Evolutionary conservation across 176 grass and related monocot species (phyloP), one percentile per base, ranked within the genome.

Genomic region (Miscanthus lutarioriparius): DNA sequence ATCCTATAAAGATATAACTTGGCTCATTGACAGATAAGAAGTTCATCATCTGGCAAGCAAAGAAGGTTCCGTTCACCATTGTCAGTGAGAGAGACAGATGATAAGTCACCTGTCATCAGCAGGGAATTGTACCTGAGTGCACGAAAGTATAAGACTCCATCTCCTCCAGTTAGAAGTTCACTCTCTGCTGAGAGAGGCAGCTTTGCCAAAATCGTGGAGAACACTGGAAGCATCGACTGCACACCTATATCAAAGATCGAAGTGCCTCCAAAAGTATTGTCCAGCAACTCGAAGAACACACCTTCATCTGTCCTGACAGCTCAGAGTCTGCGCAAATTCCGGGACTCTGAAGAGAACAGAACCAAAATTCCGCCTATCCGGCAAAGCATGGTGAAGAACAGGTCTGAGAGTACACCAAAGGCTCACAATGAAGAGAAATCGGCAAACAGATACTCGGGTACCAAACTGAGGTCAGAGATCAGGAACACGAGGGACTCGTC

Each of bases 31-130:
- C 85, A 94, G 92, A 71, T 81, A 41, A 86, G 85, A 81, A 90
- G 90, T 32, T 86, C 85, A 26, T 94, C 90, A n/a, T 94, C 87
- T 27, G 90, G 90, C 41, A 92, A 92, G 51, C 90, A 92, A 64
- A 91, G 87, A 86, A 87, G 87, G 81, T 86, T 87, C n/a, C 74
- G 82, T 8, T 93, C 94, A 75, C 83, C 89, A 15, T 64, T 97
- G 36, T 79, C 79, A 10, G 43, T 79, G 30, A 84, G 85, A 89
- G 88, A 93, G 73, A 11, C 78, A 53, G 84, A 86, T 15, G 76
- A 89, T 10, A 89, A 89, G 64, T 86, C 89, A 47, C 91, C 89
- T 70, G 67, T 81, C 70, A 89, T 63, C 86, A 79, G 65, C 77
- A 70, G 75, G 43, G 90, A 90, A 26, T 4, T 89, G 25, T 82